phyloP scores from a whole-genome alignment of 2,329 filamentous ascomycete genomes.

The Aspergillus sp. region DNA sequence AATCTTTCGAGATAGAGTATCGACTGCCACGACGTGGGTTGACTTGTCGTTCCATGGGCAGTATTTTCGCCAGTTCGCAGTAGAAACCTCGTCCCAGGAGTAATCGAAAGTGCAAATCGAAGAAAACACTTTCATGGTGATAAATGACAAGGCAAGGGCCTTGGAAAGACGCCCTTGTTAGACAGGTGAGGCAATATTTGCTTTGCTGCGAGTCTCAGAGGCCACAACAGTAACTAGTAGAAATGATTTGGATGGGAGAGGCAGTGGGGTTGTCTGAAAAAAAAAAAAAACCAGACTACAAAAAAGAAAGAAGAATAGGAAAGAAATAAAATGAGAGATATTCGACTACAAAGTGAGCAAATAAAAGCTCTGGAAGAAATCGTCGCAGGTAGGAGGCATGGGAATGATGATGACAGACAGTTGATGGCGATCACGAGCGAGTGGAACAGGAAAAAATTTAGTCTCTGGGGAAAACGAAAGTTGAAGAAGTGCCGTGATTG shows the following conservation, averaged over 20 bases:
- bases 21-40: slow-evolving; percentile 93
- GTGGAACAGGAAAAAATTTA: slow-evolving; percentile 10
- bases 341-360: too few species aligned
- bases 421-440: slow-evolving; percentile 11
- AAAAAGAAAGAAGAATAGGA: too few species aligned
- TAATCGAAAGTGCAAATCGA: slow-evolving; percentile 89
- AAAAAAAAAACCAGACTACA: too few species aligned
- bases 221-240: too few species aligned
- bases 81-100: slow-evolving; percentile 97
- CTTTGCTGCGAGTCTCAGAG: too few species aligned
- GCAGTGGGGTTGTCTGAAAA: too few species aligned
- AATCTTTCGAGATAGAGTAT: slow-evolving; percentile 73
- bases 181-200: background rate
- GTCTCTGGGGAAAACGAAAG: slow-evolving; percentile 3
- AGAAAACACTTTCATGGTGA: slow-evolving; percentile 88
- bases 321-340: too few species aligned
- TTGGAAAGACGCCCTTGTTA: background rate
- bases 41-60: slow-evolving; percentile 98
- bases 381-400: background rate
- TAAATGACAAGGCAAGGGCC: slow-evolving; percentile 1
- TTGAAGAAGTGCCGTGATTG: background rate
- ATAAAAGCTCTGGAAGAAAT: too few species aligned
- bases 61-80: slow-evolving; percentile 98
- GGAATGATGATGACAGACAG: slow-evolving; percentile 5
- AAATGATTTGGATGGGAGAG: too few species aligned